Base-by-base conservation (phyloP, 257 asterid species). In the Lavandula angustifolia region DNA sequence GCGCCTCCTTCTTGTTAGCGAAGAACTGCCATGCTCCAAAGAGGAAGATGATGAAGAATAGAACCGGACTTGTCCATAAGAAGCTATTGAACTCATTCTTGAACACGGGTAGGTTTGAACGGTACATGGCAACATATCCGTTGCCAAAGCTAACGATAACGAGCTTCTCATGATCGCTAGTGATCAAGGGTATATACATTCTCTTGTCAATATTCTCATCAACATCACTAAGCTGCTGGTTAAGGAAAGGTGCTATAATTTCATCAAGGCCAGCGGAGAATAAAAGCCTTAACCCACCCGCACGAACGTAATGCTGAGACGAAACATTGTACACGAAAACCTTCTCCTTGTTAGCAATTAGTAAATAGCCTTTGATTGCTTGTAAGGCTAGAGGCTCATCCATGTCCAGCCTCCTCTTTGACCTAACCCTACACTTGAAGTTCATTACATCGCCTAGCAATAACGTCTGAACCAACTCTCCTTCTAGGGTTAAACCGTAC, bases 21-120 rank as follows among this genome's bases (percentile, higher is more conserved):
- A 94, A 90, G 51, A 90, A 90, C 64, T 94, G 97, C 83, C 87
- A 94, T 1, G 95, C 96, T 3, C 83, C 97, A 5, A 87, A 87
- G 17, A 90, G 94, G 84, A 94, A 90, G 5, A 90, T 67, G 50
- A 94, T 67, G 82, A 94, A 89, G 61, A 94, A 77, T 75, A 94
- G 51, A 54, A 94, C 95, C 0, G 99, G 99, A 31, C 92, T 84
- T 0, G 97, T 84, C 97, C 97, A 94, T 69, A 80, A 69, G 70
- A 94, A 72, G 67, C 89, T 82, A 70, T 82, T 87, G 70, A 94
- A 84, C 80, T 90, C 99, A 13, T 78, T 85, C 64, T 78, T 94
- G 81, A 79, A 79, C 52, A 85, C 73, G 0, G 97, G 95, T 17
- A 94, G 97, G 68, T 85, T 86, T 7, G 97, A 94, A 13, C 84